Evolutionary conservation across 306 rosid species (phyloP).

Genomic region (Lathyrus aphaca): DNA sequence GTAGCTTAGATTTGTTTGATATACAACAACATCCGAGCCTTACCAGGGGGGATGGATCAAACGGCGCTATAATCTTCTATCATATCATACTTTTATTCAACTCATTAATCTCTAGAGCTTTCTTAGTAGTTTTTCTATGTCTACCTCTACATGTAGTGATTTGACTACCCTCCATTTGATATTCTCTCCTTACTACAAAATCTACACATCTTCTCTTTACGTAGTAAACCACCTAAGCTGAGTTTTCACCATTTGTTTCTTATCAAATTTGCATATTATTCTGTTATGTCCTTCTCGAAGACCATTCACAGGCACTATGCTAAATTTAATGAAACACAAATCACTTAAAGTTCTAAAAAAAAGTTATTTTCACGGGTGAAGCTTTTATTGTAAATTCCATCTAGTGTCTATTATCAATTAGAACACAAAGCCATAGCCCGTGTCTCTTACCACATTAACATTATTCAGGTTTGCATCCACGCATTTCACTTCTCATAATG

Average conservation of each 20-base stretch:
- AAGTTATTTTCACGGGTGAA: constrained; percentile 4
- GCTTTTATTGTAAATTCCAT: constrained; percentile 14
- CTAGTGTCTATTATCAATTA: neutral
- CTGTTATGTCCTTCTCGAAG: constrained; percentile 6
- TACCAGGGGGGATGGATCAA: no score
- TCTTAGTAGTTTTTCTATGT: no score
- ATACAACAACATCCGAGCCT: neutral
- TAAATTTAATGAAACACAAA: constrained; percentile 17
- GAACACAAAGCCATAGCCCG: neutral
- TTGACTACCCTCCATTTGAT: no score
- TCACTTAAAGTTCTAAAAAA: constrained; percentile 1
- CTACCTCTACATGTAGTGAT: no score
- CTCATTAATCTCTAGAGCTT: no score
- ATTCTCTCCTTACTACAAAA: neutral
- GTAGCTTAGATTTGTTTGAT: constrained; percentile 23
- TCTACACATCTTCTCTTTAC: no score
- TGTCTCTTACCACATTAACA: neutral
- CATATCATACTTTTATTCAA: no score
- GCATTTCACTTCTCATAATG: constrained; percentile 3
- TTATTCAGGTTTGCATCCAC: neutral
- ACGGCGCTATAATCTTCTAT: no score
- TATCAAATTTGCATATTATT: neutral
- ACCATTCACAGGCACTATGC: constrained; percentile 5
- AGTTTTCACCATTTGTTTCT: no score
- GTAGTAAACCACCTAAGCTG: no score